These are phyloP conservation scores for Phytophthora sansomeana DNA, from an alignment of 352 stramenopile genomes.

Conservation along the genomic window DNA sequence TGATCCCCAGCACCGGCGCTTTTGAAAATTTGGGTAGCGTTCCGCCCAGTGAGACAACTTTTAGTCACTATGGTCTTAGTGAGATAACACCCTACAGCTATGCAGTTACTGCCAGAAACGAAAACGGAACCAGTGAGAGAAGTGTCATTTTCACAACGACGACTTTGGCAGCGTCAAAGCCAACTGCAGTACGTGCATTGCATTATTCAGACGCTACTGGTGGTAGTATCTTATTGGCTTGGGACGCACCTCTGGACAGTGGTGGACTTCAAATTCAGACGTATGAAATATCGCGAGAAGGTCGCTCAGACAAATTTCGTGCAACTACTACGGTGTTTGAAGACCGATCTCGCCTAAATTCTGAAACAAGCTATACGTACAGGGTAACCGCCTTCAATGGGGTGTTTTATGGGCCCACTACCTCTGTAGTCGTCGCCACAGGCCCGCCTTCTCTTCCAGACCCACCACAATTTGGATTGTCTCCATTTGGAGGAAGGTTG, in stretches of 20 bases:
- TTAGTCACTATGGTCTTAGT: slow-evolving; percentile 49
- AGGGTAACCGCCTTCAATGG: slow-evolving; percentile 58
- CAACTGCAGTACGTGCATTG: slow-evolving; percentile 33
- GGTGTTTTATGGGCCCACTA: slow-evolving; percentile 24
- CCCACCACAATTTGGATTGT: slow-evolving; percentile 27
- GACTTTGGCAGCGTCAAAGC: slow-evolving; percentile 31
- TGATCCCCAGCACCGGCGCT: slow-evolving; percentile 7
- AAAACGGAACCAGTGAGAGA: slow-evolving; percentile 45
- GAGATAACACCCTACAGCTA: slow-evolving; percentile 59
- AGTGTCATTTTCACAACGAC: slow-evolving; percentile 30
- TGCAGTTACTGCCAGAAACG: slow-evolving; percentile 53
- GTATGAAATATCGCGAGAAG: slow-evolving; percentile 52
- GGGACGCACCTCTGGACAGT: slow-evolving; percentile 52
- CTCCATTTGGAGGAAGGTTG: slow-evolving; percentile 52
- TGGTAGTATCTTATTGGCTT: slow-evolving; percentile 47
- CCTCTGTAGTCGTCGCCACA: slow-evolving; percentile 20
- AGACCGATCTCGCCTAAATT: slow-evolving; percentile 42
- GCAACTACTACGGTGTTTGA: slow-evolving; percentile 32
- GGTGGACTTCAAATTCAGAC: slow-evolving; percentile 49
- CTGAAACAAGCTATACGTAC: slow-evolving; percentile 48
- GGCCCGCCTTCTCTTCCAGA: slow-evolving; percentile 36
- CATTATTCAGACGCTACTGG: slow-evolving; percentile 17
- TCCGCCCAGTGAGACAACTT: slow-evolving; percentile 29
- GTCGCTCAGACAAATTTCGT: slow-evolving; percentile 13
- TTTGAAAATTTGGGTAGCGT: slow-evolving; percentile 2